Evolutionary conservation across 257 asterid genomes (phyloP), one percentile per base, ranked within the genome.

Genomic region (Gentiana straminea): DNA sequence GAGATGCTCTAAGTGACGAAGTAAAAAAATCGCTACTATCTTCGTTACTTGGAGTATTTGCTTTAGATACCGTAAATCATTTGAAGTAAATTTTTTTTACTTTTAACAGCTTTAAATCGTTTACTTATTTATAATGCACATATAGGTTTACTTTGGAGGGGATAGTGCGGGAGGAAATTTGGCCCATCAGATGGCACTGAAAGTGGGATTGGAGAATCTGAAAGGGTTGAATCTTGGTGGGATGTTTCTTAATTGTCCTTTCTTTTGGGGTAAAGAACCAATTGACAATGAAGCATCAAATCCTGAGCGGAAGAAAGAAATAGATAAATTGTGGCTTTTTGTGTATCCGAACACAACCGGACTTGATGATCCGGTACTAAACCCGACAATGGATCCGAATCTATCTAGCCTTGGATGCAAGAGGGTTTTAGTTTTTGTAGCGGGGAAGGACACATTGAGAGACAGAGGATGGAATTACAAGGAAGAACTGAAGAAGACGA

Each of bases 121-220:
- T 0, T 8, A 39, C 45, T 39, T 4, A 1, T 39, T 2, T 8
- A 5, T 39, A 24, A 24, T 39, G 45, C 8, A 8, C 45, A 4
- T 39, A 8, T 39, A 39, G 45, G 68, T 84, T 55, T 84, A 70
- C 5, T 0, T 87, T 1, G 90, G 84, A 0, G 96, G 96, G 11
- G 94, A 87, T 62, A 87, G 94, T 62, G 93, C 94, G 1, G 94
- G 96, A 1, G 93, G 77, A 0, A 82, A 57, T n/a, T 78, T 87
- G 2, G 82, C 81, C 3, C 75, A 79, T 49, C 78, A 81, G 67
- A 71, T 77, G 43, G 84, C 76, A 3, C 36, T 86, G 3, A 49
- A 88, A 12, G 84, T 86, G 0, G 94, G 95, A n/a, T 64, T 44
- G 0, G 51, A 55, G 11, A 13, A 54, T 1, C 33, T 59, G 51